Percentiles rank a stretch among this genome's conserved stretches.
Evolutionary conservation across 2,329 filamentous ascomycete genomes (phyloP).

Genomic region (Alternaria metachromatica): DNA sequence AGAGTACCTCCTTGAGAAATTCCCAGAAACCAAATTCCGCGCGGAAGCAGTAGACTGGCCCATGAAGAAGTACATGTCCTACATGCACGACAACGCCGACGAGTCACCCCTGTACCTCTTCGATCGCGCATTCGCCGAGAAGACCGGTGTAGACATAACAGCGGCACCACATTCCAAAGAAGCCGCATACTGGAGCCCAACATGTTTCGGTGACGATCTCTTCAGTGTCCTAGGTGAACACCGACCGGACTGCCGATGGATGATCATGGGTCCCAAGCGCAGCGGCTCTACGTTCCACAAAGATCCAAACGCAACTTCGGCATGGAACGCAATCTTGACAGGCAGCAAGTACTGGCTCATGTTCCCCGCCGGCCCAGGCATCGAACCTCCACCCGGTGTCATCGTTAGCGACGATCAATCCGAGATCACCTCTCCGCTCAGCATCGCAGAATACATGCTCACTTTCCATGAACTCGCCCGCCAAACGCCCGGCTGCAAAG

Average conservation of each 20-base stretch:
- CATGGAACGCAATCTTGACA: constrained; percentile 92
- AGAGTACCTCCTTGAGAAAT: constrained; percentile 68
- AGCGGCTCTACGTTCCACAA: constrained; percentile 97
- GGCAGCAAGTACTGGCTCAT: constrained; percentile 99
- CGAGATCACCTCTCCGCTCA: constrained; percentile 91
- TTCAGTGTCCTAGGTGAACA: constrained; percentile 80
- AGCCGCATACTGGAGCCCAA: constrained; percentile 77
- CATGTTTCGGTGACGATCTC: constrained; percentile 85
- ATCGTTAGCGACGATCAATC: constrained; percentile 88
- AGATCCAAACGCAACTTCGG: constrained; percentile 73
- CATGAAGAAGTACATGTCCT: constrained; percentile 78
- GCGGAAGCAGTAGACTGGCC: constrained; percentile 96
- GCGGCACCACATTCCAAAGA: constrained; percentile 54
- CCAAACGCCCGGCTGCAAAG: constrained; percentile 74
- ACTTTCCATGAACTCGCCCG: constrained; percentile 87
- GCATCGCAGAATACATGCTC: constrained; percentile 95
- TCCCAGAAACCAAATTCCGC: constrained; percentile 74
- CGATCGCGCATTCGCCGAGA: constrained; percentile 83
- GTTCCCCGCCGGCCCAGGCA: constrained; percentile 75
- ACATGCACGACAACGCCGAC: constrained; percentile 80
- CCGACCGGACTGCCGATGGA: constrained; percentile 87
- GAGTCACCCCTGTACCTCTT: constrained; percentile 94
- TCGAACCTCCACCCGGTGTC: constrained; percentile 80
- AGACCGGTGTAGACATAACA: constrained; percentile 68
- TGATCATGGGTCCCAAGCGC: constrained; percentile 85